phyloP scores from a whole-genome alignment of 129 eudicot species.

The Escallonia herrerae region DNA sequence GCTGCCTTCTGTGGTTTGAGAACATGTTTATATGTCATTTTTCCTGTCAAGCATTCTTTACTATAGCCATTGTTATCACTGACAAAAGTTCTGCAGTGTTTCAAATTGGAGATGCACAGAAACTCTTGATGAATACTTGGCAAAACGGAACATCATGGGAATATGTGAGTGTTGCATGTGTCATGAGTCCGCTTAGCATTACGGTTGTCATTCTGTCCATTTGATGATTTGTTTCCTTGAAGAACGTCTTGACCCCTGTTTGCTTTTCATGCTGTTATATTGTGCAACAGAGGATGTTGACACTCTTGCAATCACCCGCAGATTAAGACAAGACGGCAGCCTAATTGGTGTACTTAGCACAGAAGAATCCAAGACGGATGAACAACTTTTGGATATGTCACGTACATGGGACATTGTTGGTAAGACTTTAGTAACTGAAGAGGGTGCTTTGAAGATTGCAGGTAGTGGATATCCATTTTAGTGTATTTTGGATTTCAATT shows the following conservation, averaged over 20 bases:
- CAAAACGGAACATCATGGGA: conserved; percentile 93
- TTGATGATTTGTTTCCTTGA: too few relatives aligned
- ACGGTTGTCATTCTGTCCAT: too few relatives aligned
- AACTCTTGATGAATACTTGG: conserved; percentile 81
- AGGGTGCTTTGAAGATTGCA: neutral
- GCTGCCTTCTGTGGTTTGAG: neutral
- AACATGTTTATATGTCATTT: neutral
- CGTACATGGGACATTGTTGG: conserved; percentile 94
- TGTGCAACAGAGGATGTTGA: conserved; percentile 79
- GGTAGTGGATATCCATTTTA: neutral
- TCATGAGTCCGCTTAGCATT: neutral
- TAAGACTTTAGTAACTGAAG: conserved; percentile 13
- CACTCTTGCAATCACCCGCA: conserved; percentile 94
- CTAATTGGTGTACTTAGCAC: conserved; percentile 95
- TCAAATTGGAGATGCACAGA: conserved; percentile 85
- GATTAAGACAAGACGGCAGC: conserved; percentile 91
- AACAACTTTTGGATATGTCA: conserved; percentile 80
- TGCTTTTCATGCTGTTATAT: conserved; percentile 4
- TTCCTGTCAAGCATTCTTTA: neutral
- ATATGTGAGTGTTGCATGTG: conserved; percentile 58
- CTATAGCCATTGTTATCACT: neutral
- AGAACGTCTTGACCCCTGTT: neutral
- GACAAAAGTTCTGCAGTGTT: conserved; percentile 36
- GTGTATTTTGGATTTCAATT: too few relatives aligned
- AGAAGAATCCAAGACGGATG: conserved; percentile 74